These are phyloP conservation scores for Protea cynaroides DNA, from an alignment of 164 flowering plant genomes.

Conservation along the genomic window DNA sequence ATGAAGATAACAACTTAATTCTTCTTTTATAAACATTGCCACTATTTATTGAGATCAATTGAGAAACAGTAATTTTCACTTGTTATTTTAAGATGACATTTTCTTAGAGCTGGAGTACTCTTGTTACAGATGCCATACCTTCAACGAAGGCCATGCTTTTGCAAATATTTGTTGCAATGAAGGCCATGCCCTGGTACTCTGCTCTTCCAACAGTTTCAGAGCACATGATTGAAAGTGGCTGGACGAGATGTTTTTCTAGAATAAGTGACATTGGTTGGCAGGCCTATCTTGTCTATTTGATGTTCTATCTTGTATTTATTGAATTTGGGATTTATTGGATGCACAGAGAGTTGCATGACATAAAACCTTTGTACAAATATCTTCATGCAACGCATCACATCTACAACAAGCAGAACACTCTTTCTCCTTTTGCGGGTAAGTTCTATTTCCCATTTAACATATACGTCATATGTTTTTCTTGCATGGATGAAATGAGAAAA, in stretches of 20 bases:
- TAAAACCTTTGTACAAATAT: slow-evolving; percentile 87
- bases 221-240: slow-evolving; percentile 81
- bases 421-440: slow-evolving; percentile 98
- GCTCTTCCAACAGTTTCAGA: slow-evolving; percentile 79
- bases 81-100: background rate
- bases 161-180: slow-evolving; percentile 92
- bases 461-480: background rate
- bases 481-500: background rate
- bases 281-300: slow-evolving; percentile 38
- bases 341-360: slow-evolving; percentile 94
- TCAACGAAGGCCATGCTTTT: slow-evolving; percentile 69
- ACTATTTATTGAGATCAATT: no score
- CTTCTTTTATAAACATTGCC: no score
- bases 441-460: slow-evolving; percentile 2
- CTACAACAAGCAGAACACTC: slow-evolving; percentile 94
- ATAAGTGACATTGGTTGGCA: slow-evolving; percentile 68
- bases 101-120: background rate
- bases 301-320: slow-evolving; percentile 54
- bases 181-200: slow-evolving; percentile 91
- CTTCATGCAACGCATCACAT: slow-evolving; percentile 97
- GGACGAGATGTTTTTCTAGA: slow-evolving; percentile 72
- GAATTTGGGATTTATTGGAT: slow-evolving; percentile 96
- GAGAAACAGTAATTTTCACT: background rate
- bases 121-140: slow-evolving; percentile 82
- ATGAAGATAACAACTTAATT: no score